Evolutionary conservation across 108 stramenopile genomes (phyloP).

Genomic region (Cyclotella choctawhatcheeana): DNA sequence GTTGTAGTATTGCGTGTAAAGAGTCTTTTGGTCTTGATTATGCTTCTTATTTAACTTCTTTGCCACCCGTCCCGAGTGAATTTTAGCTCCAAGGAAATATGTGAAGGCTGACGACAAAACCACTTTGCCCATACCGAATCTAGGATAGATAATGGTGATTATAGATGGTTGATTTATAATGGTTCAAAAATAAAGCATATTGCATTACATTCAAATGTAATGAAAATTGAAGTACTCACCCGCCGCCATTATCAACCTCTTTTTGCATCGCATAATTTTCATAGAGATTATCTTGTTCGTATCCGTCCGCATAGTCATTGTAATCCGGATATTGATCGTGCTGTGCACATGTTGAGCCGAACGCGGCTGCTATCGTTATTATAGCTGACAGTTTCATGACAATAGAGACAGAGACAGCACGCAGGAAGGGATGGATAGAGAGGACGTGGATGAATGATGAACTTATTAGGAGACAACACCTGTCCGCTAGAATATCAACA

Average conservation of each 20-base stretch:
- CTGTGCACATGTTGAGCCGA: constrained; percentile 29
- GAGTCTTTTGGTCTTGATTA: constrained; percentile 83
- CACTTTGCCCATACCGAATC: constrained; percentile 60
- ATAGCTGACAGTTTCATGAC: constrained; percentile 32
- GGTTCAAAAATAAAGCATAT: too few species aligned
- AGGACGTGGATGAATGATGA: too few species aligned
- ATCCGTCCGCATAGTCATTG: constrained; percentile 59
- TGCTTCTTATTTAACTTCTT: constrained; percentile 80
- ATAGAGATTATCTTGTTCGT: constrained; percentile 76
- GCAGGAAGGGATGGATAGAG: too few species aligned
- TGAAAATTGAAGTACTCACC: constrained; percentile 48
- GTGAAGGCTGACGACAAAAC: constrained; percentile 54
- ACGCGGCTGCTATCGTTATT: constrained; percentile 33
- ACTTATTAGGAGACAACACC: too few species aligned
- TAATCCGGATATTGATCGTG: constrained; percentile 50
- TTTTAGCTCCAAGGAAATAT: constrained; percentile 74
- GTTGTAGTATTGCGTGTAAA: constrained; percentile 93
- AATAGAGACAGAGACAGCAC: too few species aligned
- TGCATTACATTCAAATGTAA: background rate
- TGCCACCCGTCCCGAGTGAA: constrained; percentile 70
- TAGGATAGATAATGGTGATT: background rate
- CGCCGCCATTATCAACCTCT: constrained; percentile 50
- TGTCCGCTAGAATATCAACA: too few species aligned
- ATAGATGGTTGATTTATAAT: background rate
- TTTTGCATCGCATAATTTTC: constrained; percentile 80